Percentiles rank a stretch among this genome's conserved stretches.
These are phyloP conservation scores for Populus tremula DNA, from an alignment of 345 rosid species.

Conservation along the genomic window DNA sequence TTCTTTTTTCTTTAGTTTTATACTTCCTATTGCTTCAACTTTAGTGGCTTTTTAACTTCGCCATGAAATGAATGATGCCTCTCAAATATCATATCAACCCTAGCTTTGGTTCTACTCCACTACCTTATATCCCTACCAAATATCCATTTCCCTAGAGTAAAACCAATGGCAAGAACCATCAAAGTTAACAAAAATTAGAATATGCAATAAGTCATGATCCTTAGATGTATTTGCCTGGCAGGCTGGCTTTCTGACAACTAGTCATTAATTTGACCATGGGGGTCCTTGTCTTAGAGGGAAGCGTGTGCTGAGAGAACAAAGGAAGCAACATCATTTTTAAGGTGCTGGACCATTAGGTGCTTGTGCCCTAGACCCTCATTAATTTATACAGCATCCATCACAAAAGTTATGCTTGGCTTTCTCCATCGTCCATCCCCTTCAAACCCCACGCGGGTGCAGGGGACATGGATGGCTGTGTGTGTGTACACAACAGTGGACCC, in stretches of 20 bases:
- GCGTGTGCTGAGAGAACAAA: conserved; percentile 20
- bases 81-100: background rate
- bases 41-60: conserved; percentile 25
- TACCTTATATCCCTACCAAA: conserved; percentile 21
- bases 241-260: conserved; percentile 12
- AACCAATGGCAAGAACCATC: conserved; percentile 11
- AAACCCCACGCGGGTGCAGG: conserved; percentile 22
- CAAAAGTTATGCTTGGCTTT: conserved; percentile 16
- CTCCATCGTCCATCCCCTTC: conserved; percentile 1
- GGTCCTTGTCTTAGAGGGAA: conserved; percentile 20
- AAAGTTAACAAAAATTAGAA: conserved; percentile 4
- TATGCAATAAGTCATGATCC: conserved; percentile 19
- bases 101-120: conserved; percentile 34
- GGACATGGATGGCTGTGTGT: conserved; percentile 9
- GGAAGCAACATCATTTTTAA: conserved; percentile 25
- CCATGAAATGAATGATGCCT: conserved; percentile 14
- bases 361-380: background rate
- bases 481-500: conserved; percentile 2
- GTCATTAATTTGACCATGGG: conserved; percentile 6
- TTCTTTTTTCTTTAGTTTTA: conserved; percentile 10
- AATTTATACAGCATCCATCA: background rate
- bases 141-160: conserved; percentile 15
- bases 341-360: conserved; percentile 14
- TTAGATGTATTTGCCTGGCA: background rate
- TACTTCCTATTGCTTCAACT: background rate